Evolutionary conservation across 2,329 filamentous ascomycete genomes (phyloP).

Genomic region (Cordyceps cicadae): DNA sequence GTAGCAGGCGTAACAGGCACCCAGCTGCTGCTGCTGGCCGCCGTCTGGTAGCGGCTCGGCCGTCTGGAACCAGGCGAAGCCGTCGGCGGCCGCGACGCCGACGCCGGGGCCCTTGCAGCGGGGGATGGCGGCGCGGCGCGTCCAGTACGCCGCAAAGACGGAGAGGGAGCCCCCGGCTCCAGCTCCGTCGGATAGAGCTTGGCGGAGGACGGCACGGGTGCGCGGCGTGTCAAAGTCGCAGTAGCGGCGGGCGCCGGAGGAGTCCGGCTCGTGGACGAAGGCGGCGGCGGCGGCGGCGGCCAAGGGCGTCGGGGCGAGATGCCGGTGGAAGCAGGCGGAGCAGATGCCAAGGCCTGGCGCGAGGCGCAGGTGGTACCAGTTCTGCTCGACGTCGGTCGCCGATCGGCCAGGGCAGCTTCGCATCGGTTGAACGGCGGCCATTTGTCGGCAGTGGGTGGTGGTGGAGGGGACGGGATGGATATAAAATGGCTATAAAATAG

Average conservation of each 20-base stretch:
- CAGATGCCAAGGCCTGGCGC: not conserved
- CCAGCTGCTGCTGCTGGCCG: not conserved
- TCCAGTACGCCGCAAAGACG: not conserved
- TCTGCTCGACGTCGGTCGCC: constrained; percentile 7
- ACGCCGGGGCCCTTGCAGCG: not conserved
- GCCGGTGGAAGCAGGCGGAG: not conserved
- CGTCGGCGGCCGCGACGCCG: not conserved
- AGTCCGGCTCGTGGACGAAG: not conserved
- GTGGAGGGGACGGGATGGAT: not conserved
- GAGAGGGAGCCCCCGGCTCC: no score
- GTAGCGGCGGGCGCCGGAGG: not conserved
- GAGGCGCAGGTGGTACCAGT: not conserved
- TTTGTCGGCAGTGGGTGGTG: not conserved
- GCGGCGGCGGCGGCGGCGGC: not conserved
- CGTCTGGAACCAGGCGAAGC: not conserved
- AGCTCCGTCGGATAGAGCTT: not conserved
- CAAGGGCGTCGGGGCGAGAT: not conserved
- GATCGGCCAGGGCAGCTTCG: not conserved
- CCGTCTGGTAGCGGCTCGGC: not conserved
- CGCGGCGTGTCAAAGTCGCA: constrained; percentile 5
- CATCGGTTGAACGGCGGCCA: not conserved
- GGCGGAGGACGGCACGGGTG: not conserved
- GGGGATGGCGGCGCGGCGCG: not conserved
- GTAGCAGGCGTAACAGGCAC: not conserved
- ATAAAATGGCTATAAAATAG: not conserved